Base-by-base conservation (phyloP, 495 filamentous ascomycete genomes). In the Darksidea phi region DNA sequence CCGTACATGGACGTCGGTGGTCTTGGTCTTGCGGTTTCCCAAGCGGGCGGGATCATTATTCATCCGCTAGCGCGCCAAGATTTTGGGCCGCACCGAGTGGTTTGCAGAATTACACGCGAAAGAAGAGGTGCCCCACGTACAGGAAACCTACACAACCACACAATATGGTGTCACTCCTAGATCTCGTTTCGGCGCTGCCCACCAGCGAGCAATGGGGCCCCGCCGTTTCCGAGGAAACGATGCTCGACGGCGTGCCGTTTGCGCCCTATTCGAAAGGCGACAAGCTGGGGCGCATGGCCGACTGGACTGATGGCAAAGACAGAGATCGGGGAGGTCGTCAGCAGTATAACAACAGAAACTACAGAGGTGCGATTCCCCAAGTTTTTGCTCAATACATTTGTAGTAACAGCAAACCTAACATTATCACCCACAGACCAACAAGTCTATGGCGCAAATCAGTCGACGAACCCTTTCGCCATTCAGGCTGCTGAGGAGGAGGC, bases 251-350 rank as follows among this genome's bases (percentile, higher is more conserved):
- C 71, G 91, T 97, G 32, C 94, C 94, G 3, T 98, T 96, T 67
- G 93, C 93, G 48, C 93, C 95, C 46, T 98, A 91, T 78, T 96
- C 91, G 60, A 98, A 98, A 79, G 90, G 90, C 67, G 94, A 98
- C 80, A 98, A 97, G 80, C 79, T 98, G 25, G 94, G 95, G 54
- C 91, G 94, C 66, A 98, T 98, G 94, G 94, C 94, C 18, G 94
- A 98, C 77, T 98, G 95, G 95, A 95, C 92, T n/a, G 94, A 96
- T 65, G 84, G 88, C 65, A 97, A 96, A 77, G 92, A 95, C 63
- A 77, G 82, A 13, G 84, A 84, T 15, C 80, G 92, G 48, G 86
- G 86, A 47, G 88, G 90, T 49, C 77, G 94, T 69, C 86, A 90
- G 70, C 88, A 89, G 60, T 97, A 95, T 73, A 91, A 94, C 72